These are phyloP conservation scores for Aspergillus avenaceus DNA, from an alignment of 495 filamentous ascomycete genomes.

Conservation along the genomic window DNA sequence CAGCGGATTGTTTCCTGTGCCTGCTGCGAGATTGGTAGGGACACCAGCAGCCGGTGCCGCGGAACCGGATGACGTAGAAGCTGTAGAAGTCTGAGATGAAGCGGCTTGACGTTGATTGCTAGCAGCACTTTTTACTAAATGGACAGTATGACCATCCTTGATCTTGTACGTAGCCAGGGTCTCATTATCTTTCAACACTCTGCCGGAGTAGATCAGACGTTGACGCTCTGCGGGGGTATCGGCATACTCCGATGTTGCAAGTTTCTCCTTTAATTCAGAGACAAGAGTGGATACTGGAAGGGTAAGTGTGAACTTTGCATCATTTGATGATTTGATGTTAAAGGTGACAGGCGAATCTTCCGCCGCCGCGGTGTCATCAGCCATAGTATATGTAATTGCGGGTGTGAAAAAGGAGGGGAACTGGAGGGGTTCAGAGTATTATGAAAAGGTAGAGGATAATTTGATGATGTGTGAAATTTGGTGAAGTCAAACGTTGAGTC, in stretches of 20 bases:
- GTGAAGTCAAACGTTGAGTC: too few species aligned
- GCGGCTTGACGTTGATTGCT: slow-evolving; percentile 75
- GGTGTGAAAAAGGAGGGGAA: slow-evolving; percentile 11
- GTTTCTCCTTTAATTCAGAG: slow-evolving; percentile 81
- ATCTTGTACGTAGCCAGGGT: slow-evolving; percentile 85
- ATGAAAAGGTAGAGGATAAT: too few species aligned
- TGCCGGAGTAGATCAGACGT: slow-evolving; percentile 94
- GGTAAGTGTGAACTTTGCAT: slow-evolving; percentile 78
- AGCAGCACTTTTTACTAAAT: slow-evolving; percentile 90
- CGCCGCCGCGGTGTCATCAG: slow-evolving; percentile 41
- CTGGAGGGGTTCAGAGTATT: slow-evolving; percentile 3
- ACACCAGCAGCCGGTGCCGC: slow-evolving; percentile 55
- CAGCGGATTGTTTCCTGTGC: slow-evolving; percentile 85
- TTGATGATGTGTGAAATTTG: too few species aligned
- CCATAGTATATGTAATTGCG: slow-evolving; percentile 28
- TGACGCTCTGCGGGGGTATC: slow-evolving; percentile 81
- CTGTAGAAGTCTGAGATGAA: slow-evolving; percentile 42
- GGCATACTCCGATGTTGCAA: slow-evolving; percentile 74
- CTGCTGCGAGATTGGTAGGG: slow-evolving; percentile 86
- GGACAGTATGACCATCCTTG: slow-evolving; percentile 91
- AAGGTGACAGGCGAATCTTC: slow-evolving; percentile 72
- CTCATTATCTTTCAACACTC: slow-evolving; percentile 91
- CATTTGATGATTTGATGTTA: slow-evolving; percentile 86
- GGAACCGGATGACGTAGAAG: slow-evolving; percentile 46
- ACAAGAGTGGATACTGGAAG: slow-evolving; percentile 74